Conservation (phyloP, 768 basidiomycete species). For the Pleurotus tuoliensis region DNA sequence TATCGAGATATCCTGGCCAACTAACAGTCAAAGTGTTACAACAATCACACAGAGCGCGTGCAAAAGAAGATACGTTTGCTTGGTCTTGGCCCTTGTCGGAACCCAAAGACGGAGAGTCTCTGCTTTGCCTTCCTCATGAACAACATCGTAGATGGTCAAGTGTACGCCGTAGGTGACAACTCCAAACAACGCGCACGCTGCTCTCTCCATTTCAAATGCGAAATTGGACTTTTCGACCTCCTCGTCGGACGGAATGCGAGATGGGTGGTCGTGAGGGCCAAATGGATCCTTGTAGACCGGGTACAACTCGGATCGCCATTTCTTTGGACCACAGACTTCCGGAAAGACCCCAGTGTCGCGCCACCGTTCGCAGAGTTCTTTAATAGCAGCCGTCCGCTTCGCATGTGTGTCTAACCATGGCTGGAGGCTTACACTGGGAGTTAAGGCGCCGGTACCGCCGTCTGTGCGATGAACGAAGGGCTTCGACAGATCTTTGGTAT, state of each 20-base stretch:
- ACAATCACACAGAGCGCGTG: neutral
- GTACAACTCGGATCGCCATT: constrained; percentile 89
- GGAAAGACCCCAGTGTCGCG: constrained; percentile 59
- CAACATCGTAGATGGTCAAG: constrained; percentile 68
- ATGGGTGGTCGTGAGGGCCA: constrained; percentile 47
- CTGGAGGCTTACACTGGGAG: constrained; percentile 45
- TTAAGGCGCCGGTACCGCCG: constrained; percentile 14
- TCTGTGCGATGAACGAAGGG: constrained; percentile 6
- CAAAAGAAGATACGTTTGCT: constrained; percentile 68
- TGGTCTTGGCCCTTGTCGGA: constrained; percentile 79
- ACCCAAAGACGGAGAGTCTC: constrained; percentile 72
- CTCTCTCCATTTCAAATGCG: constrained; percentile 86
- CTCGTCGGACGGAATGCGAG: constrained; percentile 20
- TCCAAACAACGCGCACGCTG: constrained; percentile 87
- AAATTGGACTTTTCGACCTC: constrained; percentile 46
- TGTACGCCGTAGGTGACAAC: constrained; percentile 91
- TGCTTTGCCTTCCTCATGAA: constrained; percentile 24
- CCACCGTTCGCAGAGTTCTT: constrained; percentile 72
- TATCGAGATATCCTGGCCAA: constrained; percentile 86
- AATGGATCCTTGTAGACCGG: constrained; percentile 71
- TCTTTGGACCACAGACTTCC: constrained; percentile 64
- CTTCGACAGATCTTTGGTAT: constrained; percentile 18
- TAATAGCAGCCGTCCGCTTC: constrained; percentile 59
- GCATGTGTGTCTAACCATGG: constrained; percentile 47
- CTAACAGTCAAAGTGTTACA: constrained; percentile 27